Conservation (phyloP, 192 early-diverging fungal species). For the Linnemannia schmuckeri region DNA sequence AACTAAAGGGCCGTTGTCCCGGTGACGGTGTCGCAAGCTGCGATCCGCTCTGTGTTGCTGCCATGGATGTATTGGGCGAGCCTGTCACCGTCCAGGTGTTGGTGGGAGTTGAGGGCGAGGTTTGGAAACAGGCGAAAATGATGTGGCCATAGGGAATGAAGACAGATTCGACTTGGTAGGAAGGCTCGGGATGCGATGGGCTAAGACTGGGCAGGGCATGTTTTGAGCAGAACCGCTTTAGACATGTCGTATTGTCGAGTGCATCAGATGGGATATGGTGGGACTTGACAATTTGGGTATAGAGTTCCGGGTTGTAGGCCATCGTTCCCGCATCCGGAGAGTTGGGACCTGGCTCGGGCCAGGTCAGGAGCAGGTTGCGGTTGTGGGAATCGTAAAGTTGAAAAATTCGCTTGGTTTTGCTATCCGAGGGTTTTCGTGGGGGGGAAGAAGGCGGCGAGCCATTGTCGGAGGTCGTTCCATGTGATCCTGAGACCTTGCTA, state of each 20-base stretch:
- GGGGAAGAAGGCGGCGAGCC: slow-evolving; percentile 16
- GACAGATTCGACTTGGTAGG: slow-evolving; percentile 56
- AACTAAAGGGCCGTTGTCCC: slow-evolving; percentile 19
- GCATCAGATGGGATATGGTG: slow-evolving; percentile 53
- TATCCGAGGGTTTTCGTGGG: slow-evolving; percentile 21
- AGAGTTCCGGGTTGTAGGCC: slow-evolving; percentile 51
- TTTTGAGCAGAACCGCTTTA: slow-evolving; percentile 56
- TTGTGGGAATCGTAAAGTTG: slow-evolving; percentile 56
- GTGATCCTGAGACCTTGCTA: background rate
- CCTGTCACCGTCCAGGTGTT: slow-evolving; percentile 17
- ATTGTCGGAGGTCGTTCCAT: background rate
- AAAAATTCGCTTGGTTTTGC: slow-evolving; percentile 56
- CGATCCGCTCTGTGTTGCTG: slow-evolving; percentile 5
- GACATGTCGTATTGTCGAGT: slow-evolving; percentile 52
- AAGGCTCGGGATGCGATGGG: slow-evolving; percentile 26
- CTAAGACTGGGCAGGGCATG: slow-evolving; percentile 38
- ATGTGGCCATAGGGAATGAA: slow-evolving; percentile 60
- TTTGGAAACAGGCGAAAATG: slow-evolving; percentile 62
- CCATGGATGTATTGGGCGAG: slow-evolving; percentile 11
- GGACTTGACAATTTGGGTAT: slow-evolving; percentile 58
- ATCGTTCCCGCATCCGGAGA: slow-evolving; percentile 25
- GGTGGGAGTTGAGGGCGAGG: slow-evolving; percentile 27
- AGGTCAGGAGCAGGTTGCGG: slow-evolving; percentile 51
- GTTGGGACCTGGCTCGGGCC: slow-evolving; percentile 55
- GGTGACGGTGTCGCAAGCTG: slow-evolving; percentile 26